Evolutionary conservation across 2,329 filamentous ascomycete genomes (phyloP), one percentile per base, ranked within the genome.

Genomic region (Stachybotrys chartarum): DNA sequence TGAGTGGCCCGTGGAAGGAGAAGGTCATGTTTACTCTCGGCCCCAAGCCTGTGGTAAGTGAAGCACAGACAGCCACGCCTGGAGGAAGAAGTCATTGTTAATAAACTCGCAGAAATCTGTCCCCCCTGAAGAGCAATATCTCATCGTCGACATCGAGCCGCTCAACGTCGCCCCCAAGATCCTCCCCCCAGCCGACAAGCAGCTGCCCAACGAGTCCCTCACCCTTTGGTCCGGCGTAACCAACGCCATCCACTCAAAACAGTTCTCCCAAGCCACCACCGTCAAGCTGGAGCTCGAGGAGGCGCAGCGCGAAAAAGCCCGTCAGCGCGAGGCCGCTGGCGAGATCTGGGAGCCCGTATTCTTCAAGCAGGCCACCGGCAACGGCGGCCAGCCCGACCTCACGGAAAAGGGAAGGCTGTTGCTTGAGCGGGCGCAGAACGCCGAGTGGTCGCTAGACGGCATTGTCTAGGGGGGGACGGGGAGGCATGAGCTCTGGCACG

Each of bases 281-380:
- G 76, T 94, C 59, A 99, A 99, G 76, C 84, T 91, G 57, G 91
- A 96, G 64, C 83, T 99, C 11, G 94, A 99, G 71, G 94, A 99
- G 70, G 79, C 80, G 48, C 94, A 99, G 74, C 81, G 94, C 35
- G 83, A 89, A 64, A 93, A 90, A 73, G 92, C 90, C 1, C 85
- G 90, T 30, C 85, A 93, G 67, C 81, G 94, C 48, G 88, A 93
- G 67, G 79, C 80, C 49, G 80, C 80, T 14, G 82, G 85, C 12
- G 80, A 82, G 56, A 81, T 83, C 39, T 99, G 90, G 85, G 78
- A 86, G 61, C 94, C 94, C n/a, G 80, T 91, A 48, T 99, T 96
- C 74, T 99, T 99, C 72, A 85, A 76, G 62, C 78, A 82, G 64
- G 72, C 75, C 54, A 77, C 75, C 10, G 80, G 79, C 62, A 82